Conservation (phyloP, 2,329 filamentous ascomycete genomes). For the Geosmithia flava region DNA sequence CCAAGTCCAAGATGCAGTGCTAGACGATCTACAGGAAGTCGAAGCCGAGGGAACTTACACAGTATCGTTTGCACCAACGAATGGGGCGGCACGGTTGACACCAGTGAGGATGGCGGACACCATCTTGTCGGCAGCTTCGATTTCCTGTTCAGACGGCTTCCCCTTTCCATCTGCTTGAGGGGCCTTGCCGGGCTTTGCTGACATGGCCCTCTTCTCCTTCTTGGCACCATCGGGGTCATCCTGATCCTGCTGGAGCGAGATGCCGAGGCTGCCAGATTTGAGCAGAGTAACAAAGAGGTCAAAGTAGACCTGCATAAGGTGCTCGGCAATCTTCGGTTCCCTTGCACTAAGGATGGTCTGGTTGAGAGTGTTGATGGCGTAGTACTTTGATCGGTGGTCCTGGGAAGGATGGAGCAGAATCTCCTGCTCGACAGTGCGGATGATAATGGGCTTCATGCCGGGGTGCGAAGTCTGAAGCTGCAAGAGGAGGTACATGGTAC, state of each 20-base stretch:
- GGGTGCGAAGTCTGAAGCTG: constrained; percentile 84
- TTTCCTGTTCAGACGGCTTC: constrained; percentile 44
- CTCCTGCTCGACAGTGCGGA: constrained; percentile 76
- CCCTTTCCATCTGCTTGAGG: constrained; percentile 2
- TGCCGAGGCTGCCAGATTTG: constrained; percentile 39
- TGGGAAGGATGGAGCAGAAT: constrained; percentile 80
- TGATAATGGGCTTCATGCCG: constrained; percentile 83
- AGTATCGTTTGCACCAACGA: constrained; percentile 68
- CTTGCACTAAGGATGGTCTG: constrained; percentile 85
- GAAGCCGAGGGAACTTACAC: constrained; percentile 35
- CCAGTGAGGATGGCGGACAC: constrained; percentile 85
- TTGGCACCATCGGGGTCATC: constrained; percentile 11
- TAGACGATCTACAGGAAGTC: constrained; percentile 3
- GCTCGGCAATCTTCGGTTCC: constrained; percentile 69
- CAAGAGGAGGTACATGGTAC: constrained; percentile 84
- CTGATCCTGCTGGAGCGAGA: constrained; percentile 13
- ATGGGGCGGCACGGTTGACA: constrained; percentile 92
- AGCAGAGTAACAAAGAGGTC: constrained; percentile 73
- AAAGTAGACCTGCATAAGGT: constrained; percentile 85
- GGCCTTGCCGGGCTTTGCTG: constrained; percentile 11
- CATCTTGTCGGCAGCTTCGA: constrained; percentile 66
- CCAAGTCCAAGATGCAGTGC: background rate
- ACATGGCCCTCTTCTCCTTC: constrained; percentile 4
- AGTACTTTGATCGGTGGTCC: constrained; percentile 82
- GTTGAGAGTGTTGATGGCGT: constrained; percentile 91